Base-by-base conservation (phyloP, 306 rosid genomes). In the Prunus mira region DNA sequence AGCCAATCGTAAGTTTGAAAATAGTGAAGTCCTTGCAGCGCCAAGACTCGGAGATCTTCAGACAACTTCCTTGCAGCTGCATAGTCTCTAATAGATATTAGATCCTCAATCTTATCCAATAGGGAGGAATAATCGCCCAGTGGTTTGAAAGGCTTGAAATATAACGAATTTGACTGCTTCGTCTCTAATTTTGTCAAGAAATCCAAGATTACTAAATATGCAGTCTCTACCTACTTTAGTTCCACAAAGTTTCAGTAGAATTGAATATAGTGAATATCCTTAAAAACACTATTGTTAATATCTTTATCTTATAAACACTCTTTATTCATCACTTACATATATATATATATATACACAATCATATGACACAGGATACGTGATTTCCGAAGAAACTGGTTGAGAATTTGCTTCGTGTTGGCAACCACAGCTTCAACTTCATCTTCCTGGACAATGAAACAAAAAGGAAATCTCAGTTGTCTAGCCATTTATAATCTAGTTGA, bases 1-100 rank as follows among this genome's bases (percentile, higher is more conserved):
- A 90, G 79, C 98, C 98, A 93, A 79, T 93, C 98, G 50, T 93
- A 93, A 70, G 98, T 93, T 82, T 93, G 98, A 80, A 93, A 93
- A 86, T 93, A 93, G 75, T 90, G 90, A 81, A 93, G 96, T 76
- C 98, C 98, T 83, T 83, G 86, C 79, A 93, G 79, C 15, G 98
- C 96, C 84, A 93, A 86, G 79, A 83, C 89, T 79, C 91, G 86
- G 50, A 93, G 93, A 75, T 86, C 81, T 84, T 90, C 88, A 13
- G 94, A 88, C 75, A 80, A 79, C 65, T 85, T 82, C 87, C 81
- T 82, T 56, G 98, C 98, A 75, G 90, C 85, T 77, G 86, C 89
- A 79, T 89, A 89, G 72, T 93, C 87, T 86, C 67, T 68, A 75
- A 78, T 86, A 67, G 84, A 81, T 80, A 89, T 93, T 67, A 84